A percentile compares a stretch with the other conserved stretches of the same genome.
Conservation (phyloP, 2,329 filamentous ascomycete species). For the Harringtonia lauricola region DNA sequence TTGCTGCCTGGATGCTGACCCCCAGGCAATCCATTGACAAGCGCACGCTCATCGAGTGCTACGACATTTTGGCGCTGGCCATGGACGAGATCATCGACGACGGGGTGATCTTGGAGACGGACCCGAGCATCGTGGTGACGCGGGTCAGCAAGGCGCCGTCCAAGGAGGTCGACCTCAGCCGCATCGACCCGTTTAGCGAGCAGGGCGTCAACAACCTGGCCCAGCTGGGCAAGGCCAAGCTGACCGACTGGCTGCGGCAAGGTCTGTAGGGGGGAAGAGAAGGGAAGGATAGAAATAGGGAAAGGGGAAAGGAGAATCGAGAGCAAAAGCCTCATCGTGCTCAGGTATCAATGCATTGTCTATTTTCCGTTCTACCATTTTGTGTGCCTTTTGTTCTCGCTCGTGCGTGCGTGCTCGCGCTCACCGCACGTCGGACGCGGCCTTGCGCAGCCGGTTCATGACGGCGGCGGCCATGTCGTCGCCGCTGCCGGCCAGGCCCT, state of each 20-base stretch:
- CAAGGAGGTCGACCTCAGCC: conserved; percentile 84
- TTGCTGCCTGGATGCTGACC: conserved; percentile 35
- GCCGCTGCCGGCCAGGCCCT: conserved; percentile 70
- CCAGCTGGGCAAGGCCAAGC: conserved; percentile 84
- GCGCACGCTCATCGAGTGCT: conserved; percentile 96
- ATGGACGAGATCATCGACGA: conserved; percentile 95
- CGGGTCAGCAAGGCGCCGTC: conserved; percentile 85
- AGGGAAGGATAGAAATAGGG: conserved; percentile 5
- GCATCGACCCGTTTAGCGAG: conserved; percentile 81
- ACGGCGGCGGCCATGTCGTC: conserved; percentile 81
- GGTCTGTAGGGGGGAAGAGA: conserved; percentile 43
- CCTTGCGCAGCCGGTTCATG: conserved; percentile 75
- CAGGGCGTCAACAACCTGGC: conserved; percentile 90
- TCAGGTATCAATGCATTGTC: too few species aligned
- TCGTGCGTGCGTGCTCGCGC: neutral
- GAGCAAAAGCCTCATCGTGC: too few species aligned
- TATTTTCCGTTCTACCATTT: neutral
- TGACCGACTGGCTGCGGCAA: conserved; percentile 84
- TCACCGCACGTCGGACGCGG: conserved; percentile 48
- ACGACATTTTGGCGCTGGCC: conserved; percentile 86
- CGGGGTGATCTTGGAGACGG: conserved; percentile 93
- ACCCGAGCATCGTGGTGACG: conserved; percentile 86
- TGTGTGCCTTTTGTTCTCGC: neutral
- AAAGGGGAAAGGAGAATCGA: neutral
- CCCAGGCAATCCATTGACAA: conserved; percentile 76